Percentiles rank a stretch among this genome's conserved stretches.
phyloP scores from a whole-genome alignment of 1,284 basidiomycete genomes.

The Phellinidium pouzarii region DNA sequence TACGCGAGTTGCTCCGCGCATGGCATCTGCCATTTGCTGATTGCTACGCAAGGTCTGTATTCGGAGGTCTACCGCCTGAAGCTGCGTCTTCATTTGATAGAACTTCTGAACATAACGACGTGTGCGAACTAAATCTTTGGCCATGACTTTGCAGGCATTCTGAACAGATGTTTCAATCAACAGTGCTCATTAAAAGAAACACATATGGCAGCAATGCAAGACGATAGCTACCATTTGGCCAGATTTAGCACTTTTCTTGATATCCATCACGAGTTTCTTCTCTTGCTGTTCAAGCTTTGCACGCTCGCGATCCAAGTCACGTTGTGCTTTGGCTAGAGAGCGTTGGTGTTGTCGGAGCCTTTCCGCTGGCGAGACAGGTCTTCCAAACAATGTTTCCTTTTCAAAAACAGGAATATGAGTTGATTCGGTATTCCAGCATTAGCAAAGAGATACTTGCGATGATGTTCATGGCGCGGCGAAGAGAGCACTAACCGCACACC shows the following conservation, averaged over 20 bases:
- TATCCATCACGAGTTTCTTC: slow-evolving; percentile 90
- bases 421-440: not conserved
- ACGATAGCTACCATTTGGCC: slow-evolving; percentile 80
- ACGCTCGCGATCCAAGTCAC: slow-evolving; percentile 94
- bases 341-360: slow-evolving; percentile 94
- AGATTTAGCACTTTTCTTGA: slow-evolving; percentile 92
- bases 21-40: slow-evolving; percentile 98
- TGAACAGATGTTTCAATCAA: slow-evolving; percentile 28
- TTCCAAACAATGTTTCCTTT: slow-evolving; percentile 91
- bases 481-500: too few species aligned
- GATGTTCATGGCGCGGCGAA: not conserved
- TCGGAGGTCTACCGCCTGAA: slow-evolving; percentile 92
- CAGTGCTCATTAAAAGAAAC: not conserved
- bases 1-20: slow-evolving; percentile 95
- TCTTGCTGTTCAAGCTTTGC: slow-evolving; percentile 92
- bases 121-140: slow-evolving; percentile 95
- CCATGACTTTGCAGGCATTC: slow-evolving; percentile 99
- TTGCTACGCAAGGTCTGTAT: slow-evolving; percentile 97
- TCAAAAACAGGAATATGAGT: not conserved
- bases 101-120: slow-evolving; percentile 96
- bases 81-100: slow-evolving; percentile 97
- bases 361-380: slow-evolving; percentile 92
- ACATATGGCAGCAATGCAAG: not conserved
- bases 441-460: not conserved
- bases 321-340: slow-evolving; percentile 91